Conservation (phyloP, 2,329 filamentous ascomycete genomes). For the Tolypocladium guangdongense region DNA sequence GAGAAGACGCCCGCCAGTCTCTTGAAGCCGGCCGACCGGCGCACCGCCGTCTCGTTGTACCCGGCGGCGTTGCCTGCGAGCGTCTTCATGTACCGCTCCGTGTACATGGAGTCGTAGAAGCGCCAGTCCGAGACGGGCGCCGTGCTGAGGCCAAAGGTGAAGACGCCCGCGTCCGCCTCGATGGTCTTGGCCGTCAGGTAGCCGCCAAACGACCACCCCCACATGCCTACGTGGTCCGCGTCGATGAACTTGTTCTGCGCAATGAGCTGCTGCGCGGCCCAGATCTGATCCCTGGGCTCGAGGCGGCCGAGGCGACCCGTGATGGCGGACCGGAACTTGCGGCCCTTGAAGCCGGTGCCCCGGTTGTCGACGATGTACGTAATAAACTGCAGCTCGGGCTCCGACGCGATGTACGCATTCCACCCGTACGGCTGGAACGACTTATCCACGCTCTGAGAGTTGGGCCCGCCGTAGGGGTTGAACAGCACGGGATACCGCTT, state of each 20-base stretch:
- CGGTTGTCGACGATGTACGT: slow-evolving; percentile 59
- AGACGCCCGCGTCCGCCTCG: slow-evolving; percentile 48
- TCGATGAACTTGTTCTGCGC: slow-evolving; percentile 43
- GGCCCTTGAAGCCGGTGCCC: slow-evolving; percentile 54
- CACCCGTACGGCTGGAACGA: slow-evolving; percentile 43
- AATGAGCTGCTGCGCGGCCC: slow-evolving; percentile 47
- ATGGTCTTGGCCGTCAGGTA: slow-evolving; percentile 57
- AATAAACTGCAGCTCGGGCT: slow-evolving; percentile 57
- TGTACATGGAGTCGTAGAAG: slow-evolving; percentile 62
- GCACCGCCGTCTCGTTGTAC: slow-evolving; percentile 51
- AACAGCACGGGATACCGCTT: slow-evolving; percentile 59
- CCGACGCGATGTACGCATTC: slow-evolving; percentile 53
- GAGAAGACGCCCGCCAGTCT: slow-evolving; percentile 48
- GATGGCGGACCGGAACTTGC: slow-evolving; percentile 48
- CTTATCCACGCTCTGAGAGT: slow-evolving; percentile 50
- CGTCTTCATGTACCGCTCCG: slow-evolving; percentile 63
- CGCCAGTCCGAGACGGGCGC: slow-evolving; percentile 60
- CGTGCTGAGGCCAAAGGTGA: slow-evolving; percentile 51
- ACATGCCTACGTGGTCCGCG: slow-evolving; percentile 49
- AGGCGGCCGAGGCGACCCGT: slow-evolving; percentile 48
- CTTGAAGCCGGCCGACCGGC: slow-evolving; percentile 48
- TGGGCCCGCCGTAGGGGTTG: slow-evolving; percentile 57
- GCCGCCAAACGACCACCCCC: slow-evolving; percentile 59
- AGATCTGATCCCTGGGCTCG: slow-evolving; percentile 57
- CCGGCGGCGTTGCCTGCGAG: slow-evolving; percentile 43